Conservation (phyloP, 805 yeast species). For the Myxozyma geophila region DNA sequence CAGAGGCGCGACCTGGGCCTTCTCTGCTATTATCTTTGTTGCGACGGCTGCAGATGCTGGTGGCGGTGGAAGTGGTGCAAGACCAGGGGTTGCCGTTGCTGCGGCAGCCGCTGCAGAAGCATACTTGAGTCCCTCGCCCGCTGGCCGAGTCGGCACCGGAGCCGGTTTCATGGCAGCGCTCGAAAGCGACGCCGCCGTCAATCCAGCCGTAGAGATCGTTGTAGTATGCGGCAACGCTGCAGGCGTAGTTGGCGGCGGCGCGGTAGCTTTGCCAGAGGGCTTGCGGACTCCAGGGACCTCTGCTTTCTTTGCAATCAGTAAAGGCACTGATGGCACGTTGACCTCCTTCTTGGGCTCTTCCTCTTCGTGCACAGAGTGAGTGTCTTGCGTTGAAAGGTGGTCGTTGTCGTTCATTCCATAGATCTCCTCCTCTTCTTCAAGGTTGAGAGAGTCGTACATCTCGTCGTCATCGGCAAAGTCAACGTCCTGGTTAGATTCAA, state of each 20-base stretch:
- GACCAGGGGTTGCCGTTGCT: slow-evolving; percentile 37
- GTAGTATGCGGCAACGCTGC: slow-evolving; percentile 33
- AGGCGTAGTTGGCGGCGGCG: slow-evolving; percentile 38
- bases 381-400: slow-evolving; percentile 27
- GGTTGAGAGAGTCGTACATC: slow-evolving; percentile 82
- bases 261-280: slow-evolving; percentile 26
- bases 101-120: slow-evolving; percentile 44
- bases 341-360: slow-evolving; percentile 23
- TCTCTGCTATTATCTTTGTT: slow-evolving; percentile 30
- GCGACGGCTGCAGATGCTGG: slow-evolving; percentile 30
- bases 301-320: slow-evolving; percentile 5
- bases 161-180: slow-evolving; percentile 53
- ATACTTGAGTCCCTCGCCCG: slow-evolving; percentile 58
- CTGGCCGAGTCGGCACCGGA: slow-evolving; percentile 56
- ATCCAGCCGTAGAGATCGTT: background rate
- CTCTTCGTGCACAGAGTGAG: slow-evolving; percentile 34
- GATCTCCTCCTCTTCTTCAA: slow-evolving; percentile 59
- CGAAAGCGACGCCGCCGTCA: slow-evolving; percentile 3
- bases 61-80: slow-evolving; percentile 37
- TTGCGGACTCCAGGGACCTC: slow-evolving; percentile 34
- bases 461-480: slow-evolving; percentile 94
- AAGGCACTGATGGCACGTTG: slow-evolving; percentile 13
- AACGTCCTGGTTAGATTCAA: slow-evolving; percentile 89
- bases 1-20: slow-evolving; percentile 27
- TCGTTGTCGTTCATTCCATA: slow-evolving; percentile 44